Percentiles rank a stretch among this genome's conserved stretches.
Conservation (phyloP, 441 rosid genomes). For the Arabidopsis hybrid region DNA sequence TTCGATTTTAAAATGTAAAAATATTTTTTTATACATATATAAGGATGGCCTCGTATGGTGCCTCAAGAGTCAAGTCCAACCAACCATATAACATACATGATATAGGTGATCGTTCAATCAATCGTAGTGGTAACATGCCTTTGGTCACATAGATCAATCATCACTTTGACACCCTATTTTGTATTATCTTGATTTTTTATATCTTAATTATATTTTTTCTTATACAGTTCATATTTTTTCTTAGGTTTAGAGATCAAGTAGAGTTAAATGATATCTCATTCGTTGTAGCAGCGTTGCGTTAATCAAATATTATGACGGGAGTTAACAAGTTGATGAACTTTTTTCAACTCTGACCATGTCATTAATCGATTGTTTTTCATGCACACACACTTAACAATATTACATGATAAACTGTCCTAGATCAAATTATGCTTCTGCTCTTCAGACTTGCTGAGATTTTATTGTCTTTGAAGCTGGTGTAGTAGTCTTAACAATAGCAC, state of each 20-base stretch:
- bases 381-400: neutral
- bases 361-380: neutral
- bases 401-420: conserved; percentile 42
- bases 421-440: conserved; percentile 64
- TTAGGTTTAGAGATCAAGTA: neutral
- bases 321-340: neutral
- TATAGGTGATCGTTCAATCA: conserved; percentile 16
- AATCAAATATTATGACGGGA: neutral
- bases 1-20: neutral
- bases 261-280: neutral
- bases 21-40: neutral
- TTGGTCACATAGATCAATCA: conserved; percentile 38
- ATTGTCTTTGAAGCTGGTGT: conserved; percentile 76
- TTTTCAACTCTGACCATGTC: neutral
- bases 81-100: neutral
- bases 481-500: conserved; percentile 55
- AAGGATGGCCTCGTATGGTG: conserved; percentile 18
- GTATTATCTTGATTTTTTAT: conserved; percentile 1
- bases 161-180: conserved; percentile 16
- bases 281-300: neutral
- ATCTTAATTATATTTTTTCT: no score
- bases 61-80: conserved; percentile 38
- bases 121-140: conserved; percentile 38
- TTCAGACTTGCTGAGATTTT: conserved; percentile 82
- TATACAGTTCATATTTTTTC: no score